Base-by-base conservation (phyloP, 1,284 basidiomycete species). In the Irpex sp. region DNA sequence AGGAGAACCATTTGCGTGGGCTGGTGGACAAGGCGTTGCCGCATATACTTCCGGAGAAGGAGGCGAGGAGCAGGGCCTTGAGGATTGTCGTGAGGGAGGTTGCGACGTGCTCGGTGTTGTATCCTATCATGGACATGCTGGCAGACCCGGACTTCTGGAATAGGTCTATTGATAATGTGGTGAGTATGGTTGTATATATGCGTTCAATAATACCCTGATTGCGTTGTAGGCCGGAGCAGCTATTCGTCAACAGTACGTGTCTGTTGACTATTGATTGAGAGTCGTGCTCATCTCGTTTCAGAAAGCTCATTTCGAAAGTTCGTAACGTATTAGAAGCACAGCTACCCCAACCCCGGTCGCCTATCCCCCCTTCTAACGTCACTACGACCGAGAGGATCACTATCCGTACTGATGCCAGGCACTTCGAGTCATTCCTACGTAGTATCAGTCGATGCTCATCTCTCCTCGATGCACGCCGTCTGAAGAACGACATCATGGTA, bases 111-210 rank as follows among this genome's bases (percentile, higher is more conserved):
- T 81, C 89, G 1, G 86, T 97, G 4, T 73, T 98, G 37, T 87
- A 91, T 70, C 94, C 96, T 2, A 75, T 97, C 61, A 89, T 98
- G 80, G 93, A 98, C 62, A 92, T 96, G 88, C 73, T 98, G 54
- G 85, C 92, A 58, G 96, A 98, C 73, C 93, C 95, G 15, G 97
- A 98, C 75, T 97, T 97, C 69, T 98, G 96, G 94, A 98, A 98
- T 77, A 82, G 88, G 61, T 85, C 88, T 56, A 92, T 98, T 60
- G 96, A 98, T 74, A 90, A 96, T 77, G 84, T 93, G 76, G 93
- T 93, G 75, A 74, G 89, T 81, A 40, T 4, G 13, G 9, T 31
- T 59, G 21, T 49, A 9, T 40, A 15, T 52, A 17, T 52, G 31
- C 44, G 17, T 13, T 61, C 31, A 63, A 37, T 49, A 59, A 38